Base-by-base conservation (phyloP, 1,284 basidiomycete species). In the Farysia itapuensis region DNA sequence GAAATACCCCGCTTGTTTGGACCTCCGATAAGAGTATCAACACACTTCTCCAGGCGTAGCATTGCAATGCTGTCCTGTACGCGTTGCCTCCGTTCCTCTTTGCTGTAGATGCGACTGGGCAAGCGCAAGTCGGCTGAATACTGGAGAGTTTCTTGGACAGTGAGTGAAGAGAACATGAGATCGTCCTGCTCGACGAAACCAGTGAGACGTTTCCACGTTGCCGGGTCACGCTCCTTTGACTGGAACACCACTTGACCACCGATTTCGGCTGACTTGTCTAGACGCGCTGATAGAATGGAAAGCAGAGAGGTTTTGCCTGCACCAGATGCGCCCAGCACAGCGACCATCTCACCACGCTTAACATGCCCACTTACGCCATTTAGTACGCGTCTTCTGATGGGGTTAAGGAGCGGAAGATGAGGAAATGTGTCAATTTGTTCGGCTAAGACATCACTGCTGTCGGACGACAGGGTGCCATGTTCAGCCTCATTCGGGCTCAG, bases 131-230 rank as follows among this genome's bases (percentile, higher is more conserved):
- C 48, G 43, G 61, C 64, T 19, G 67, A 64, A 40, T 65, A 65
- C 18, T 48, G 43, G 4, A 70, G 47, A 9, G 64, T 53, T 34
- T 70, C 67, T 12, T 59, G 53, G 18, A 67, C 65, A 13, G 67
- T 70, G 35, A 58, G 46, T 2, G 51, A 43, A 14, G 49, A 44
- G 9, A 66, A 66, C 36, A 70, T 57, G 38, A 53, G 46, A 37
- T 70, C 67, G 25, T 67, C 64, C 35, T 70, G 67, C 23, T 67
- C 65, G 44, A 70, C 67, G 30, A 65, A 61, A 24, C 57, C 65
- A 20, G 66, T 50, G 20, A 54, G 38, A 15, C 65, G 48, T 39
- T 68, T 68, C 65, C 65, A 68, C 2, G 63, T 58, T 13, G 45
- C 49, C 9, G 65, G 63, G 33, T 64, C 29, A 35, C 65, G 63